phyloP scores from a whole-genome alignment of 441 rosid genomes.

The Croton laevigatus region DNA sequence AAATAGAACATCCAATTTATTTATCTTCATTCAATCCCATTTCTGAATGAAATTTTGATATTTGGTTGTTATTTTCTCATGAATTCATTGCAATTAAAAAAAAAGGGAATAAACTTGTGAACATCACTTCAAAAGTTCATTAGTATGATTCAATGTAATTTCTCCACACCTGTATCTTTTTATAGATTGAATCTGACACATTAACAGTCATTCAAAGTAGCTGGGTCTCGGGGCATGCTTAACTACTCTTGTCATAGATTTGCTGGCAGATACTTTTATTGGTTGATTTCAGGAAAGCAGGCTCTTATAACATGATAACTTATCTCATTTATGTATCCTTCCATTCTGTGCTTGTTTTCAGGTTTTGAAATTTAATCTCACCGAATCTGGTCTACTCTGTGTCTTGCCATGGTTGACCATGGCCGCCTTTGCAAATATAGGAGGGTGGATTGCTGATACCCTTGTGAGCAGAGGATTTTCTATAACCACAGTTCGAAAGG shows the following conservation, averaged over 20 bases:
- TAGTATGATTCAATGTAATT: background rate
- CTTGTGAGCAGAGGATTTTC: constrained; percentile 93
- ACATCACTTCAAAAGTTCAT: background rate
- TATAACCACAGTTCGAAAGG: constrained; percentile 92
- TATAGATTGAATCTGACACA: background rate
- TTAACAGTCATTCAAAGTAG: background rate
- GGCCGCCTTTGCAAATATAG: constrained; percentile 90
- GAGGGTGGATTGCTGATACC: constrained; percentile 99
- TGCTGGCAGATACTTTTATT: background rate
- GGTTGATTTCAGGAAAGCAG: background rate
- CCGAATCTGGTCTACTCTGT: constrained; percentile 94
- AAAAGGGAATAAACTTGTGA: background rate
- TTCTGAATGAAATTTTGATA: background rate
- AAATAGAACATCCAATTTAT: constrained; percentile 1
- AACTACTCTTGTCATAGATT: background rate
- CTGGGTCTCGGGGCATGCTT: background rate
- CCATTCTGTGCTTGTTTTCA: constrained; percentile 28
- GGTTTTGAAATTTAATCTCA: constrained; percentile 97
- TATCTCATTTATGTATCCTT: background rate
- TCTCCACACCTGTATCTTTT: background rate
- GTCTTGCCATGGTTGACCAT: constrained; percentile 99
- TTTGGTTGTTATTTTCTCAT: background rate
- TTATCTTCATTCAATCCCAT: background rate
- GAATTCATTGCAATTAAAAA: background rate
- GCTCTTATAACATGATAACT: background rate